Percentiles rank a stretch among this genome's conserved stretches.
phyloP scores from a whole-genome alignment of 2,329 filamentous ascomycete species.

The Fusarium camptoceras region DNA sequence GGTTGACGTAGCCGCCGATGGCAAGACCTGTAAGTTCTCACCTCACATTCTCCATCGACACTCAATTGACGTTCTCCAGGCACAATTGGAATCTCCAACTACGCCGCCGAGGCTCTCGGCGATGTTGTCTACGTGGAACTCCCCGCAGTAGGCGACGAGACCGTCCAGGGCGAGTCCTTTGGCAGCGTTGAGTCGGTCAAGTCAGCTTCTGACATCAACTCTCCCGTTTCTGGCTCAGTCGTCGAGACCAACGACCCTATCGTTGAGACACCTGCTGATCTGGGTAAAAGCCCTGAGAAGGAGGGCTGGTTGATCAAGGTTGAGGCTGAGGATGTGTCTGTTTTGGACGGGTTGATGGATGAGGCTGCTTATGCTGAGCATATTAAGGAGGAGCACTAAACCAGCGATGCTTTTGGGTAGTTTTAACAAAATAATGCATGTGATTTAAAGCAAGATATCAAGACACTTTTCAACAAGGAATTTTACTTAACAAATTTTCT shows the following conservation, averaged over 20 bases:
- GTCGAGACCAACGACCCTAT: constrained; percentile 70
- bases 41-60: no score
- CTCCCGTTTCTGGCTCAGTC: constrained; percentile 79
- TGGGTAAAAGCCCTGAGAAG: constrained; percentile 81
- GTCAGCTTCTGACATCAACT: constrained; percentile 89
- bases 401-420: not conserved
- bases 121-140: constrained; percentile 94
- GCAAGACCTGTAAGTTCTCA: constrained; percentile 59
- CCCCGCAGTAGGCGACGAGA: constrained; percentile 72
- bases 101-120: constrained; percentile 85
- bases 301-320: constrained; percentile 88
- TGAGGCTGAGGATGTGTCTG: constrained; percentile 67
- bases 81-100: constrained; percentile 81
- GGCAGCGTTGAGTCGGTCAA: constrained; percentile 94
- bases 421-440: constrained; percentile 17
- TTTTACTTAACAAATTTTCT: not conserved
- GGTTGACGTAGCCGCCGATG: constrained; percentile 78
- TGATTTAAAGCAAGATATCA: constrained; percentile 38
- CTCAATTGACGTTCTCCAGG: constrained; percentile 56
- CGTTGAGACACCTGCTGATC: constrained; percentile 48
- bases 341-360: constrained; percentile 76
- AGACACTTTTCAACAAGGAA: constrained; percentile 1
- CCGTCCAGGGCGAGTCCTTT: constrained; percentile 78
- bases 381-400: constrained; percentile 31
- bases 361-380: constrained; percentile 69